Percentiles rank a stretch among this genome's conserved stretches.
phyloP scores from a whole-genome alignment of 805 yeast genomes.

The Brettanomyces custersianus region DNA sequence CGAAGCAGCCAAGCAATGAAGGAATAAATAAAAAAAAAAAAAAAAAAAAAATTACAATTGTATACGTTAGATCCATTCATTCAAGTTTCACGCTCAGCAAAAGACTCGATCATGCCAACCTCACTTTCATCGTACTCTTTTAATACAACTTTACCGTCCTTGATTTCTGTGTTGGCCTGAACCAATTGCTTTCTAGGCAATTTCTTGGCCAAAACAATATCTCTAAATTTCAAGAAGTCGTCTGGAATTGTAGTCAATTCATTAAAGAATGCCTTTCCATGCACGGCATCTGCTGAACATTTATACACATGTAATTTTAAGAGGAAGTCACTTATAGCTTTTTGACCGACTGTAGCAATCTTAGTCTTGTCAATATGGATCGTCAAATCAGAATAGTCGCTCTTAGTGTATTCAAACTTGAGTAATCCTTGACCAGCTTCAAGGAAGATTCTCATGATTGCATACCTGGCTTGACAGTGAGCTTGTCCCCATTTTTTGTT shows the following conservation, averaged over 20 bases:
- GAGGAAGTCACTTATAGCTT: constrained; percentile 64
- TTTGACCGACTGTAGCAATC: constrained; percentile 62
- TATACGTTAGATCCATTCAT: too few relatives aligned
- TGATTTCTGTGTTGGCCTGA: constrained; percentile 65
- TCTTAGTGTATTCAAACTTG: constrained; percentile 38
- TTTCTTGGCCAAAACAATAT: constrained; percentile 59
- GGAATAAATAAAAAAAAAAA: too few relatives aligned
- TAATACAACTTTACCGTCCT: constrained; percentile 37
- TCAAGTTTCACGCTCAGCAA: constrained; percentile 45
- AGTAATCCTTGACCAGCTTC: constrained; percentile 56
- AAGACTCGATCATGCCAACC: constrained; percentile 72
- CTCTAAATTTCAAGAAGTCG: constrained; percentile 58
- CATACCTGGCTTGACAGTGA: constrained; percentile 88
- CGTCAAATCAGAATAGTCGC: constrained; percentile 47
- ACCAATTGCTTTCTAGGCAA: constrained; percentile 78
- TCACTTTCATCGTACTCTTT: constrained; percentile 68
- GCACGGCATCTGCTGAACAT: constrained; percentile 61
- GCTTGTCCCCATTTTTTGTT: constrained; percentile 89
- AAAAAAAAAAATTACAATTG: too few relatives aligned
- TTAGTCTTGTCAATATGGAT: constrained; percentile 51
- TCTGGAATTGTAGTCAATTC: constrained; percentile 61
- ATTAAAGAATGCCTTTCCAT: constrained; percentile 55
- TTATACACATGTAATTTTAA: constrained; percentile 70
- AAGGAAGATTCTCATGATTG: constrained; percentile 68
- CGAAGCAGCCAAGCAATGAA: not conserved